Conservation (phyloP, 352 stramenopile genomes). For the Phytophthora megakarya region DNA sequence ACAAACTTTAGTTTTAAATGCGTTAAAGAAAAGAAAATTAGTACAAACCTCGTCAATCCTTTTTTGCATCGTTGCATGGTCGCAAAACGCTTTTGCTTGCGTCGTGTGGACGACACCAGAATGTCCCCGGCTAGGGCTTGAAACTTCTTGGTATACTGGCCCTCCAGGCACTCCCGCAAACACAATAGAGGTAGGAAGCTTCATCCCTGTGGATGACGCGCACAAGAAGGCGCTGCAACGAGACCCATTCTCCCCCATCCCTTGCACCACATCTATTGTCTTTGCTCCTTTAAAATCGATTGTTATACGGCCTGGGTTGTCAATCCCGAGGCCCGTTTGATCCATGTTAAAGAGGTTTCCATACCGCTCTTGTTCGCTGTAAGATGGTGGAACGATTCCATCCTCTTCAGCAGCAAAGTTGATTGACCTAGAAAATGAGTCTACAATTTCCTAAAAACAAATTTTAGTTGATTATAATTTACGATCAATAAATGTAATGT, state of each 20-base stretch:
- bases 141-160: not conserved
- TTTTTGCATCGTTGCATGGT: slow-evolving; percentile 3
- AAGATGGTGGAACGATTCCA: no score
- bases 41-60: slow-evolving; percentile 1
- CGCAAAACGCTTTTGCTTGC: slow-evolving; percentile 6
- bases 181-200: not conserved
- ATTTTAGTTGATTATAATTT: no score
- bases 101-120: not conserved
- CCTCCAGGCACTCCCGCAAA: slow-evolving; percentile 2
- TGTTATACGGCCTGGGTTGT: not conserved
- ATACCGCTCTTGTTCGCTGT: no score
- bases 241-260: not conserved
- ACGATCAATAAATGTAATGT: no score
- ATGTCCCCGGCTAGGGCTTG: not conserved
- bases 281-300: not conserved
- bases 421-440: no score
- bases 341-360: slow-evolving; percentile 19
- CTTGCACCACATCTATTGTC: slow-evolving; percentile 5
- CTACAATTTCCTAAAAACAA: no score
- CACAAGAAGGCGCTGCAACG: slow-evolving; percentile 4
- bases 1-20: not conserved
- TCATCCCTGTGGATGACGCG: not conserved
- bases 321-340: not conserved
- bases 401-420: no score
- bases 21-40: not conserved